Base-by-base conservation (phyloP, 352 stramenopile species). In the Pythium oligandrum region DNA sequence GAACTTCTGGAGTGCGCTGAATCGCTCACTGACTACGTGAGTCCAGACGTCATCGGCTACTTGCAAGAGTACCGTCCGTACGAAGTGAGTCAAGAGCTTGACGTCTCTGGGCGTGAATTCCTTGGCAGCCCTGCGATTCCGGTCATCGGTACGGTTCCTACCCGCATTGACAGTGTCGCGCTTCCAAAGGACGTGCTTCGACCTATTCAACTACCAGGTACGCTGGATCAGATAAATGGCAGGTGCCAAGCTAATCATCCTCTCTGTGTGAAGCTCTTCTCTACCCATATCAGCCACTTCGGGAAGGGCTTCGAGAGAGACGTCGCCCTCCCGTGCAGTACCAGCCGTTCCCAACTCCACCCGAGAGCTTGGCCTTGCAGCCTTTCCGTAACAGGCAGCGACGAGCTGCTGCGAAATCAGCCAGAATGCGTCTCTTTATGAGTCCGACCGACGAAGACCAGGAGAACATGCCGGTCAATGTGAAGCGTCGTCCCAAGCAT, bases 41-140 rank as follows among this genome's bases (percentile, higher is more conserved):
- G 82, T 11, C 82, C 82, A 8, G 78, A 92, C 35, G 55, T 92
- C 12, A 61, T 75, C 3, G 40, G 54, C 4, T 85, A 63, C 37
- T 64, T 92, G 4, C 55, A 59, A 12, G 47, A 43, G 0, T 64
- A 86, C 5, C 60, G 39, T 5, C 51, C 53, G 7, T 54, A 75
- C 39, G 63, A 78, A 67, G 75, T 59, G 30, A 79, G 79, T 42
- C 67, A 86, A 68, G 81, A 91, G 9, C 64, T 91, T 0, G 81
- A 91, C 1, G 54, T 83, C 1, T 78, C 56, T 12, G 81, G 81
- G 1, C 54, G 59, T 40, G 81, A 91, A 44, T 91, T 91, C 55
- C 40, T 90, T 11, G 56, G 63, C 8, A 91, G 78, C 6, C 81
- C 81, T 3, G 8, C 61, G 5, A 69, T 69, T 31, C 51, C 61